A percentile compares a stretch with the other conserved stretches of the same genome.
Conservation (phyloP, 1,139 yeast genomes). For the Hanseniaspora sp. region DNA sequence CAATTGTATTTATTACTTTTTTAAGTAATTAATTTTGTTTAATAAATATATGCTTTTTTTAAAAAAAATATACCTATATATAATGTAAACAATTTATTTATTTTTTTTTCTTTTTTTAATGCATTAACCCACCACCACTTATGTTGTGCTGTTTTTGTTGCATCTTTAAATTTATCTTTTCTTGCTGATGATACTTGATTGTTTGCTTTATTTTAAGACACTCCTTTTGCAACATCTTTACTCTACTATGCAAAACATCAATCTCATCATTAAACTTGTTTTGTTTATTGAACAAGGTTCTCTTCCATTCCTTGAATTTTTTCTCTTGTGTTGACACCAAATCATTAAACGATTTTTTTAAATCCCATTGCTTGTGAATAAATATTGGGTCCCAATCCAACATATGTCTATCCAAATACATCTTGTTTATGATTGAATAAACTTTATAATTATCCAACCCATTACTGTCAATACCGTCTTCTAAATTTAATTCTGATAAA, state of each 20-base stretch:
- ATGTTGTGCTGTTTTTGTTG: no score
- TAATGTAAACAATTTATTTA: slow-evolving; percentile 14
- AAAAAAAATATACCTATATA: background rate
- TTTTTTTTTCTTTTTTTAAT: no score
- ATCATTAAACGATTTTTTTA: slow-evolving; percentile 40
- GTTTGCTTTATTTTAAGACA: slow-evolving; percentile 26
- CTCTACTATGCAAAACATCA: slow-evolving; percentile 34
- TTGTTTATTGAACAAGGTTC: slow-evolving; percentile 47
- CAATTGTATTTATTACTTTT: no score
- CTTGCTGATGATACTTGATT: background rate
- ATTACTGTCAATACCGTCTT: slow-evolving; percentile 25
- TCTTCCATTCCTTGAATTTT: slow-evolving; percentile 57
- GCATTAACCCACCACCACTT: background rate
- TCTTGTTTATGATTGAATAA: slow-evolving; percentile 35
- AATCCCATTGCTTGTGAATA: slow-evolving; percentile 36
- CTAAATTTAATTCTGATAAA: slow-evolving; percentile 23
- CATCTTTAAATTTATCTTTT: background rate
- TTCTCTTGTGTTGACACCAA: slow-evolving; percentile 45
- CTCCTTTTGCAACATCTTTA: slow-evolving; percentile 34
- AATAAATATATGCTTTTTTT: no score
- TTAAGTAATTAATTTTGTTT: no score
- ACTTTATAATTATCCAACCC: slow-evolving; percentile 31
- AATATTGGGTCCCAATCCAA: slow-evolving; percentile 41
- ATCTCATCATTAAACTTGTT: slow-evolving; percentile 46
- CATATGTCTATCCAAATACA: slow-evolving; percentile 33